These are phyloP conservation scores for Saccharomycopsis javanensis DNA, from an alignment of 805 yeast species.

Conservation along the genomic window DNA sequence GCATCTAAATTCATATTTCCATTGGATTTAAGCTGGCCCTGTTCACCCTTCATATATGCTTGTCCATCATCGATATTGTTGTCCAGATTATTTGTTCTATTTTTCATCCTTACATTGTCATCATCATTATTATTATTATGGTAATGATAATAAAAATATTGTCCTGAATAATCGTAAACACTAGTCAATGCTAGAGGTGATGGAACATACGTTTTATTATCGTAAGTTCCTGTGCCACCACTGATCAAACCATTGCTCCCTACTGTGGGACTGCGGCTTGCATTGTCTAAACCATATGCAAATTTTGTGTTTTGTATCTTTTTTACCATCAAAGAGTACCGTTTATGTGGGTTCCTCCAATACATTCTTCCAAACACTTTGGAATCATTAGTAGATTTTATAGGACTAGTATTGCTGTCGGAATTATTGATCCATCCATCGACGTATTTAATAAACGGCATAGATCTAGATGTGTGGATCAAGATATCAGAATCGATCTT, in stretches of 20 bases:
- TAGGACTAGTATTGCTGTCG: not conserved
- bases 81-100: not conserved
- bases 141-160: not conserved
- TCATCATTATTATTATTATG: not conserved
- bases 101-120: not conserved
- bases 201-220: not conserved
- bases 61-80: not conserved
- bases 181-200: not conserved
- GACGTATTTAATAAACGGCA: not conserved
- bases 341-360: slow-evolving; percentile 26
- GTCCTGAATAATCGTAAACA: not conserved
- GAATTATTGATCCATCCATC: not conserved
- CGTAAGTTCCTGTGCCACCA: not conserved
- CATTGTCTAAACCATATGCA: not conserved
- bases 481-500: not conserved
- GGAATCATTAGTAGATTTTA: not conserved
- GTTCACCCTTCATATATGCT: not conserved
- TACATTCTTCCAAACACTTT: slow-evolving; percentile 26
- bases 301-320: not conserved
- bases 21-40: not conserved
- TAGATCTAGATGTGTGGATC: not conserved
- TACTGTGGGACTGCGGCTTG: not conserved
- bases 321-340: slow-evolving; percentile 16
- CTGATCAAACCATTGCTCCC: not conserved
- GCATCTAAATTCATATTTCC: not conserved